Conservation (phyloP, 805 yeast genomes). For the Blastobotrys mokoenaii region DNA sequence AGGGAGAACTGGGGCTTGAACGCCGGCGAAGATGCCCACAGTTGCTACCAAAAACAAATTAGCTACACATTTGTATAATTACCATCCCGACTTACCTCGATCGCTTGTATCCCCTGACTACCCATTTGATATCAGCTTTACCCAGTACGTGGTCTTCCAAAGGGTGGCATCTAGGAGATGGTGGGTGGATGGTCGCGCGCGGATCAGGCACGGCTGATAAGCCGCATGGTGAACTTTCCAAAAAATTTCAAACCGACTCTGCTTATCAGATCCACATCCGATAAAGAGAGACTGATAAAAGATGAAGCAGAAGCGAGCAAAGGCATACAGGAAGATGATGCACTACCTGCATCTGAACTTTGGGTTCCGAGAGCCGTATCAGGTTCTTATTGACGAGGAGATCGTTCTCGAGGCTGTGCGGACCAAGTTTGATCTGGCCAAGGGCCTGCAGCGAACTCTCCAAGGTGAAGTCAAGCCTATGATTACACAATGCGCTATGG, state of each 20-base stretch:
- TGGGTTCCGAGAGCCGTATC: slow-evolving; percentile 91
- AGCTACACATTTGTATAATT: neutral
- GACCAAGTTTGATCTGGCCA: slow-evolving; percentile 68
- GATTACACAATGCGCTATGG: slow-evolving; percentile 95
- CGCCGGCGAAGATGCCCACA: slow-evolving; percentile 10
- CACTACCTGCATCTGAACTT: slow-evolving; percentile 75
- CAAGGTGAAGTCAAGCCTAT: slow-evolving; percentile 80
- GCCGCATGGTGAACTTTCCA: too few species aligned
- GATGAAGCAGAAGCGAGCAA: slow-evolving; percentile 96
- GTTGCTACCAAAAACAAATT: neutral
- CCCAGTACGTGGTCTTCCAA: too few species aligned
- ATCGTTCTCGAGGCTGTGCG: slow-evolving; percentile 56
- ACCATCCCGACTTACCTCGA: neutral
- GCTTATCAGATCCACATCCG: neutral
- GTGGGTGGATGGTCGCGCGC: too few species aligned
- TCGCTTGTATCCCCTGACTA: neutral
- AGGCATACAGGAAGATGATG: slow-evolving; percentile 89
- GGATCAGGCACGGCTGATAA: too few species aligned
- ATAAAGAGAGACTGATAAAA: slow-evolving; percentile 5
- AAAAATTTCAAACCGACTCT: neutral
- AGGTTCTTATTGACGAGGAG: slow-evolving; percentile 78
- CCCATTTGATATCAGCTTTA: neutral
- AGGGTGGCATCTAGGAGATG: neutral
- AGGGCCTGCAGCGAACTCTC: slow-evolving; percentile 70
- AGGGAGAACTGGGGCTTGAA: slow-evolving; percentile 20